Evolutionary conservation across 306 rosid genomes (phyloP).

Genomic region (Erythrophleum fordii): DNA sequence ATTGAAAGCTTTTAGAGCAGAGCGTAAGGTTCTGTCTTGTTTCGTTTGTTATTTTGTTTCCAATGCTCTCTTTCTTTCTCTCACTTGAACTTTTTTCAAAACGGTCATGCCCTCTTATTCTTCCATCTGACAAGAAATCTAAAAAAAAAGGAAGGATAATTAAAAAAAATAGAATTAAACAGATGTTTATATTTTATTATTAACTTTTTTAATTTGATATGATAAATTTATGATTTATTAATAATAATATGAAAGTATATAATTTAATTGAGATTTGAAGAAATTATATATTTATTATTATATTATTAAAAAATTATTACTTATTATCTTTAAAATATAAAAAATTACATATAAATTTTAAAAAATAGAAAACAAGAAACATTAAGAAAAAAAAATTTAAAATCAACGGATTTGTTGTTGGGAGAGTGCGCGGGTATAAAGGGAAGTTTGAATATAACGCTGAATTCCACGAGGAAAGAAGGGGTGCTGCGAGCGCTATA

Average conservation of each 20-base stretch:
- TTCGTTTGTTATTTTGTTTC: background rate
- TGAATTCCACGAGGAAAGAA: slow-evolving; percentile 68
- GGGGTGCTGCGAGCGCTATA: background rate
- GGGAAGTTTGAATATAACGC: slow-evolving; percentile 85
- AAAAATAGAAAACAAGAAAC: too few relatives aligned
- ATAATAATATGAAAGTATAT: too few relatives aligned
- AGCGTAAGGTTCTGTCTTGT: background rate
- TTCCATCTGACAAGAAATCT: slow-evolving; percentile 21
- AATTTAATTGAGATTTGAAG: too few relatives aligned
- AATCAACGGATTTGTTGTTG: slow-evolving; percentile 49
- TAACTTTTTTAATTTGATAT: too few relatives aligned
- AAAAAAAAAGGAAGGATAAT: background rate
- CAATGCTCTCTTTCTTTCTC: background rate
- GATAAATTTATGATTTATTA: too few relatives aligned
- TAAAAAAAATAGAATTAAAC: too few relatives aligned
- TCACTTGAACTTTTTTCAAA: slow-evolving; percentile 39
- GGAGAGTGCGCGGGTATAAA: slow-evolving; percentile 80
- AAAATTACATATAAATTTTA: too few relatives aligned
- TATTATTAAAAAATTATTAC: too few relatives aligned
- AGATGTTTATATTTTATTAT: too few relatives aligned
- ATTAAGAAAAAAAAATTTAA: slow-evolving; percentile 33
- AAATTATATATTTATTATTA: too few relatives aligned
- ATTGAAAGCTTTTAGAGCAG: background rate
- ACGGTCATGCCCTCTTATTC: slow-evolving; percentile 38
- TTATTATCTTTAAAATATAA: too few relatives aligned